These are phyloP conservation scores for Darksidea phi DNA, from an alignment of 495 filamentous ascomycete genomes.

Conservation along the genomic window DNA sequence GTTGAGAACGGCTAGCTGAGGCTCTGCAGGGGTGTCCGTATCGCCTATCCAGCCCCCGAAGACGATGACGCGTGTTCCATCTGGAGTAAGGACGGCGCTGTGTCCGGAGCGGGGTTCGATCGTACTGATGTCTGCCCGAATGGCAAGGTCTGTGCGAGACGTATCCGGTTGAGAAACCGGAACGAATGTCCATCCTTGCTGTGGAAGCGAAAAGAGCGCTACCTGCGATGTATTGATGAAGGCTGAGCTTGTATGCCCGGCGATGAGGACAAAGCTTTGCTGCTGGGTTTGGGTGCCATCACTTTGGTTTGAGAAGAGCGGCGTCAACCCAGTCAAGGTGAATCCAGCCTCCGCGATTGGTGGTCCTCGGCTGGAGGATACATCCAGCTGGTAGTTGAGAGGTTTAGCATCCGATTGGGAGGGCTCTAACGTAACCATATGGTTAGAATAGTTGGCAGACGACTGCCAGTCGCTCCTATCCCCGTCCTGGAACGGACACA, in stretches of 20 bases:
- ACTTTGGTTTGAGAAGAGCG: slow-evolving; percentile 59
- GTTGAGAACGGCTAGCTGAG: slow-evolving; percentile 74
- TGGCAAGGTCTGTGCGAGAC: slow-evolving; percentile 51
- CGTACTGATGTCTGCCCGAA: slow-evolving; percentile 39
- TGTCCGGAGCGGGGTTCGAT: slow-evolving; percentile 85
- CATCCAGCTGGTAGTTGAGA: slow-evolving; percentile 44
- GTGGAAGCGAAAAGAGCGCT: slow-evolving; percentile 81
- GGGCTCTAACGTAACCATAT: slow-evolving; percentile 62
- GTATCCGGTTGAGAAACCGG: slow-evolving; percentile 53
- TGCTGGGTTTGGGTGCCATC: slow-evolving; percentile 59
- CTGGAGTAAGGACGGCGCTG: slow-evolving; percentile 72
- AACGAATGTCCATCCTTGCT: slow-evolving; percentile 82
- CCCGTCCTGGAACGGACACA: slow-evolving; percentile 65
- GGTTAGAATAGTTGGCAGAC: slow-evolving; percentile 71
- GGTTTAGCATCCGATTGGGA: slow-evolving; percentile 35
- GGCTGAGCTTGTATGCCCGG: slow-evolving; percentile 77
- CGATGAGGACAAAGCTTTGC: slow-evolving; percentile 75
- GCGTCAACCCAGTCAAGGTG: slow-evolving; percentile 67
- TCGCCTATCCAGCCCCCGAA: slow-evolving; percentile 92
- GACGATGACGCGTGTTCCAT: slow-evolving; percentile 71
- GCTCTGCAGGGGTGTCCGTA: slow-evolving; percentile 66
- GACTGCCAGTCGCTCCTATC: slow-evolving; percentile 56
- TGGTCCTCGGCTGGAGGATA: slow-evolving; percentile 51
- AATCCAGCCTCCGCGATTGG: slow-evolving; percentile 87
- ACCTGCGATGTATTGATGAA: slow-evolving; percentile 93